A percentile compares a stretch with the other conserved stretches of the same genome.
Conservation (phyloP, 371 early-diverging fungal genomes). For the Mortierella sp. region DNA sequence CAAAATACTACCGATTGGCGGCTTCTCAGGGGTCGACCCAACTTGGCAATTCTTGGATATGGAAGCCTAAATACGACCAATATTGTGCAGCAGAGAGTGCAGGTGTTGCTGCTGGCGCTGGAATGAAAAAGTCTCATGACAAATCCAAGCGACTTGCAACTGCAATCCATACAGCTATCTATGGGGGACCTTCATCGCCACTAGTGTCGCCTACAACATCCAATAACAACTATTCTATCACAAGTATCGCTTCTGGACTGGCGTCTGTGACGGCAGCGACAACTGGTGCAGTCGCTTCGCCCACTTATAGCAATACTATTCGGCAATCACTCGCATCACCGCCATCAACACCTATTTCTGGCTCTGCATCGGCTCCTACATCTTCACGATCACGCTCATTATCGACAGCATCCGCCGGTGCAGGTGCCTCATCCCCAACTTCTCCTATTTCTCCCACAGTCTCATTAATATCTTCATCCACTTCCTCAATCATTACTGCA, state of each 20-base stretch:
- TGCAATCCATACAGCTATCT: conserved; percentile 5
- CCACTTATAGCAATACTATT: neutral
- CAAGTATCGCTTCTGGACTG: conserved; percentile 32
- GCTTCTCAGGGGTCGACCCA: conserved; percentile 84
- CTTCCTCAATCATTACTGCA: neutral
- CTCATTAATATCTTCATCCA: neutral
- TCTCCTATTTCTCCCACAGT: neutral
- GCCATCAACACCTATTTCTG: neutral
- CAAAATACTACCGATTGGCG: conserved; percentile 87
- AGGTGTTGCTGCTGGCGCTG: conserved; percentile 4
- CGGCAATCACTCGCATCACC: conserved; percentile 15
- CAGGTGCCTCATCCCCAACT: conserved; percentile 1
- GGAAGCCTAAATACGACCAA: conserved; percentile 84
- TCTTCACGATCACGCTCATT: neutral
- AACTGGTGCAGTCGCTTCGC: neutral
- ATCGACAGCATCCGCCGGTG: neutral
- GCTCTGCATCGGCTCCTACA: neutral
- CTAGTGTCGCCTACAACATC: conserved; percentile 16
- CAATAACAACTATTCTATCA: conserved; percentile 6
- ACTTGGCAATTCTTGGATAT: conserved; percentile 93
- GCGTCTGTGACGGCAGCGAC: conserved; percentile 31
- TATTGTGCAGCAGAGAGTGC: conserved; percentile 50
- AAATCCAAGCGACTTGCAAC: conserved; percentile 7
- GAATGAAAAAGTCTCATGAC: conserved; percentile 5
- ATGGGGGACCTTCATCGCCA: conserved; percentile 11